These are phyloP conservation scores for Fraxinus dipetala DNA, from an alignment of 305 asterid genomes.

Conservation along the genomic window DNA sequence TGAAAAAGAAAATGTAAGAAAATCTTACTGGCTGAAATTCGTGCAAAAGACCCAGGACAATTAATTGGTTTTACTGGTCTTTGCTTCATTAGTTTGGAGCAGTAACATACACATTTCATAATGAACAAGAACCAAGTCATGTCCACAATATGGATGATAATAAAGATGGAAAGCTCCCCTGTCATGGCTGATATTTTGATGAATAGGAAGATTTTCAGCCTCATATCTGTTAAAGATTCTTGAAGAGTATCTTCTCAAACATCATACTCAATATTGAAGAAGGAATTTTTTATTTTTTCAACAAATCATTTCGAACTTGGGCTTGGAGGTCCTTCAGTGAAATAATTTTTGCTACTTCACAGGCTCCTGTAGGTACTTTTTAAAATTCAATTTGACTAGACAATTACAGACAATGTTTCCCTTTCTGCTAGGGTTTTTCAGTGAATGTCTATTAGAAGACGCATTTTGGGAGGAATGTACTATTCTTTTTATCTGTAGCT, in stretches of 20 bases:
- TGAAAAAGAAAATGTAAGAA: background rate
- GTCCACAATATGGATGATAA: slow-evolving; percentile 1
- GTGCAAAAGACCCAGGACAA: background rate
- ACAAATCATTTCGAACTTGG: background rate
- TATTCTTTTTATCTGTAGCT: background rate
- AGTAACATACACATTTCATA: slow-evolving; percentile 3
- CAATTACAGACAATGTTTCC: background rate
- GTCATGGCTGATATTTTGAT: background rate
- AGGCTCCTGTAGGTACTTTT: background rate
- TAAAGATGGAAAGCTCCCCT: background rate
- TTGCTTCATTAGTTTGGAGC: background rate
- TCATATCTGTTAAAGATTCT: background rate
- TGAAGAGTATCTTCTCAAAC: background rate
- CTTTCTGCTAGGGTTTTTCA: background rate
- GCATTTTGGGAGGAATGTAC: background rate
- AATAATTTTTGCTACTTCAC: background rate
- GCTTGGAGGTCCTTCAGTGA: background rate
- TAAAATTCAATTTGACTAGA: background rate
- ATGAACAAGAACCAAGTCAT: background rate
- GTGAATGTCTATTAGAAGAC: background rate
- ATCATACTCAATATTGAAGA: background rate
- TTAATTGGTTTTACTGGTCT: slow-evolving; percentile 1
- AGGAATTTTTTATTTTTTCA: background rate
- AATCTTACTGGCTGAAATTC: slow-evolving; percentile 3
- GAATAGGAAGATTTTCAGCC: slow-evolving; percentile 4